phyloP scores from a whole-genome alignment of 306 rosid genomes.

The Adenanthera pavonina region DNA sequence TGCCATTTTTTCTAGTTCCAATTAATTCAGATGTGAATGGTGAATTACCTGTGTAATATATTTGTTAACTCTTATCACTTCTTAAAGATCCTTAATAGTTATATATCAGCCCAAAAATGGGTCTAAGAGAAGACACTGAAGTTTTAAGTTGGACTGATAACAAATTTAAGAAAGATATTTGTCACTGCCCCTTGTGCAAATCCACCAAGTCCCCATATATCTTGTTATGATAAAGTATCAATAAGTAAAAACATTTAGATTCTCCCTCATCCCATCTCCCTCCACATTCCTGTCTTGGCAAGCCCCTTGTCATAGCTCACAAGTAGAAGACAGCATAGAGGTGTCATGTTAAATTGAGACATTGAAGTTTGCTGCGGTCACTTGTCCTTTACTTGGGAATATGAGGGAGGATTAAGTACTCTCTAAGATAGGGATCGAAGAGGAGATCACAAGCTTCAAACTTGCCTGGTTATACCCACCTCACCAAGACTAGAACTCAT shows the following conservation, averaged over 20 bases:
- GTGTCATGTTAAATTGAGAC: slow-evolving; percentile 30
- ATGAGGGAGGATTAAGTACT: slow-evolving; percentile 8
- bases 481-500: neutral
- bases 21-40: neutral
- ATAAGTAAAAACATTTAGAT: slow-evolving; percentile 11
- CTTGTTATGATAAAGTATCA: neutral
- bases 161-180: slow-evolving; percentile 3
- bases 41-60: neutral
- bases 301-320: slow-evolving; percentile 14
- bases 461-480: slow-evolving; percentile 6
- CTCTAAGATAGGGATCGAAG: neutral
- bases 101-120: neutral
- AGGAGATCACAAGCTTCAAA: neutral
- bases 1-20: neutral
- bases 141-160: slow-evolving; percentile 18
- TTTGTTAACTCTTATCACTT: neutral
- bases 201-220: slow-evolving; percentile 7
- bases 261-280: slow-evolving; percentile 19
- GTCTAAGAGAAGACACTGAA: neutral
- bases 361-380: slow-evolving; percentile 19
- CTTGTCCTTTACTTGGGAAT: slow-evolving; percentile 3
- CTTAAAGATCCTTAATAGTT: neutral
- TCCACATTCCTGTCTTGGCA: neutral
- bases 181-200: neutral
- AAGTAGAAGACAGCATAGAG: slow-evolving; percentile 17